Conservation (phyloP, 2,329 filamentous ascomycete species). For the Rhynchosporium secalis region DNA sequence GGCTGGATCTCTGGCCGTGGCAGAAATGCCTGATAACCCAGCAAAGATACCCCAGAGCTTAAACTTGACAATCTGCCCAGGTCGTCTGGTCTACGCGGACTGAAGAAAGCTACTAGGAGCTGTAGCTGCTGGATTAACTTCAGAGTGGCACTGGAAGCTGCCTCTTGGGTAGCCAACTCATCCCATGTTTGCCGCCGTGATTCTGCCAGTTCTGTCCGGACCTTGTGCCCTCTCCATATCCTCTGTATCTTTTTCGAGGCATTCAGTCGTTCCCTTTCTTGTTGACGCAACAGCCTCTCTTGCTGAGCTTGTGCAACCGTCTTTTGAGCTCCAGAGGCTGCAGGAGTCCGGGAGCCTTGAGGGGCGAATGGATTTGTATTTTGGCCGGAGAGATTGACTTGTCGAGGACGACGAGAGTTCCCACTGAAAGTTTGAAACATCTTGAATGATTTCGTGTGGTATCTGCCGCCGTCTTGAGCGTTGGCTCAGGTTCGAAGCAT, state of each 20-base stretch:
- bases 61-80: constrained; percentile 49
- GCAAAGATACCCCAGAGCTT: constrained; percentile 32
- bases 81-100: constrained; percentile 48
- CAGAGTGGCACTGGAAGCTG: constrained; percentile 33
- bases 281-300: constrained; percentile 77
- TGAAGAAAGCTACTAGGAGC: constrained; percentile 54
- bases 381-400: constrained; percentile 91
- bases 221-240: constrained; percentile 76
- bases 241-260: constrained; percentile 75
- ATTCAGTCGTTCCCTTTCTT: constrained; percentile 74
- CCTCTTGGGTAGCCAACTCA: constrained; percentile 48
- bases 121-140: constrained; percentile 46
- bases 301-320: constrained; percentile 84
- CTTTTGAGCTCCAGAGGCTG: constrained; percentile 66
- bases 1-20: constrained; percentile 28
- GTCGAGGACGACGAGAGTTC: constrained; percentile 77
- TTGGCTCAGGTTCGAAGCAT: constrained; percentile 32
- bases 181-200: constrained; percentile 64
- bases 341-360: constrained; percentile 57
- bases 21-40: constrained; percentile 42
- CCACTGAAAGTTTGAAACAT: constrained; percentile 97
- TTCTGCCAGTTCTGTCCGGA: constrained; percentile 58
- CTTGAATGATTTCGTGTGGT: constrained; percentile 31
- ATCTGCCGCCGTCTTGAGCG: constrained; percentile 22
- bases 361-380: constrained; percentile 73